A percentile compares a stretch with the other conserved stretches of the same genome.
Evolutionary conservation across 345 rosid genomes (phyloP).

Genomic region (Brassica rapa): DNA sequence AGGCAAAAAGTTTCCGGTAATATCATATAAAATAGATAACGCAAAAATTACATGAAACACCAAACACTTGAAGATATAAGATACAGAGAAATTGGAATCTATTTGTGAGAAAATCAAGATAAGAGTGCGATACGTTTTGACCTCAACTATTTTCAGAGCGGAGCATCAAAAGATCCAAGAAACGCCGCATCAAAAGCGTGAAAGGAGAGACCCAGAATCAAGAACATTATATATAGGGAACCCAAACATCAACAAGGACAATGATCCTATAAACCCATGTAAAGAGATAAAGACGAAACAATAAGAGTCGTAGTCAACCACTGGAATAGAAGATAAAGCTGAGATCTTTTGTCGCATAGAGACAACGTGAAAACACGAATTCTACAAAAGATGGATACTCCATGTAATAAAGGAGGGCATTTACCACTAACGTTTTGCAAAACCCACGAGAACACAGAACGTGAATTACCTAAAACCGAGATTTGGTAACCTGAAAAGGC

Average conservation of each 20-base stretch:
- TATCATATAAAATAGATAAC: not conserved
- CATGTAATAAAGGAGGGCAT: constrained; percentile 12
- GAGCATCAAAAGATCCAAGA: not conserved
- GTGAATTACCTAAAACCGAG: constrained; percentile 21
- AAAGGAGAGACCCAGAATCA: constrained; percentile 25
- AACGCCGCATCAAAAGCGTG: constrained; percentile 10
- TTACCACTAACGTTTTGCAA: constrained; percentile 22
- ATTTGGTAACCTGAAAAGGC: constrained; percentile 11
- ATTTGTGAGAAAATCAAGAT: not conserved
- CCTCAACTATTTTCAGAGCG: not conserved
- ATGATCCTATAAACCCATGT: constrained; percentile 44
- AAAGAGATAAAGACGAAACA: constrained; percentile 29
- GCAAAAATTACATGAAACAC: not conserved
- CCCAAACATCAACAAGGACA: constrained; percentile 25
- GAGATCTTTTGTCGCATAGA: constrained; percentile 14
- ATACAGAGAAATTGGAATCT: not conserved
- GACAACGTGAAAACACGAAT: constrained; percentile 42
- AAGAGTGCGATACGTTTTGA: not conserved
- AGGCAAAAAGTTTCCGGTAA: not conserved
- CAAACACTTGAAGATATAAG: not conserved
- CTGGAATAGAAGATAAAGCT: constrained; percentile 21
- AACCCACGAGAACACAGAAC: constrained; percentile 2
- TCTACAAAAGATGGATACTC: constrained; percentile 35
- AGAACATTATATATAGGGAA: constrained; percentile 32
- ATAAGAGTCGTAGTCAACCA: constrained; percentile 23